These are phyloP conservation scores for Perkinsela sp. DNA, from an alignment of 208 protist species.

Conservation along the genomic window DNA sequence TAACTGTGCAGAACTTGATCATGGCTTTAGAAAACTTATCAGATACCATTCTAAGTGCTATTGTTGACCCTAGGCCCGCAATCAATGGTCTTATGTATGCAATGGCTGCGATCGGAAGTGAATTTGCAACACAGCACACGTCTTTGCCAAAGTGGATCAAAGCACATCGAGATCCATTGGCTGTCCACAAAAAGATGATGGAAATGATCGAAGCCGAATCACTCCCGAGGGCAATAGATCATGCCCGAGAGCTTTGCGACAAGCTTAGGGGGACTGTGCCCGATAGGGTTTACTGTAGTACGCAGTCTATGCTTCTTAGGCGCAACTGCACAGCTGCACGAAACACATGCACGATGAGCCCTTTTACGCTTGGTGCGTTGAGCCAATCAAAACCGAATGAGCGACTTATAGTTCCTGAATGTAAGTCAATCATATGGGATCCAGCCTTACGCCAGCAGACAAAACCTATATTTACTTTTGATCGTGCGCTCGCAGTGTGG, in stretches of 20 bases:
- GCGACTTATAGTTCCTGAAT: background rate
- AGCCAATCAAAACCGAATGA: background rate
- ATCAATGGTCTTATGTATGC: background rate
- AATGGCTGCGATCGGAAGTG: background rate
- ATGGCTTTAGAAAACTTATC: background rate
- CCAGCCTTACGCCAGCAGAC: background rate
- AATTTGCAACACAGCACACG: background rate
- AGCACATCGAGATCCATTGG: background rate
- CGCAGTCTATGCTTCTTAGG: background rate
- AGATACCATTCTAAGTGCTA: background rate
- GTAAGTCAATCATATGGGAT: background rate
- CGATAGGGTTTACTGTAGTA: background rate
- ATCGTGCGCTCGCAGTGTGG: background rate
- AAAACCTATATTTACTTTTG: background rate
- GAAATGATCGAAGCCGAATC: background rate
- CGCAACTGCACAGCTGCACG: background rate
- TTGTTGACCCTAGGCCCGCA: background rate
- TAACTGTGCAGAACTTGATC: background rate
- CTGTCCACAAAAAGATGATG: background rate
- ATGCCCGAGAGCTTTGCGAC: background rate
- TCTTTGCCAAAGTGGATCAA: background rate
- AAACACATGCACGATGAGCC: background rate
- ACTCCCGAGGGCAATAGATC: background rate
- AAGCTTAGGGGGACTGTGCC: background rate
- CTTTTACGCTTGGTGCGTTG: background rate